A percentile compares a stretch with the other conserved stretches of the same genome.
Evolutionary conservation across 2,329 filamentous ascomycete genomes (phyloP).

Genomic region (Penicillium sclerotigenum): DNA sequence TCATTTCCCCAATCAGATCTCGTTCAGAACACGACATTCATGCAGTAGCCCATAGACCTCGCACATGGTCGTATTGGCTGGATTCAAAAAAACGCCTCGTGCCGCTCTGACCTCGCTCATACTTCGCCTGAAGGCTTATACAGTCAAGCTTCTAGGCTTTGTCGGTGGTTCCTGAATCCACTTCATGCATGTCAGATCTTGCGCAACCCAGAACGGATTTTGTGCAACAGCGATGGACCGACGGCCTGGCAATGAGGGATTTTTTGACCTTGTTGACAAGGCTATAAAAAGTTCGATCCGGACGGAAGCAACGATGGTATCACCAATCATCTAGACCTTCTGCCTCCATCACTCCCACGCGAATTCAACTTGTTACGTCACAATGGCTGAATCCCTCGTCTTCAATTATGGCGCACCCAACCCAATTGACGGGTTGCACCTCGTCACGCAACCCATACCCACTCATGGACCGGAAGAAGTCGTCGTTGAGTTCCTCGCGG

Average conservation of each 20-base stretch:
- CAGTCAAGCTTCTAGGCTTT: not conserved
- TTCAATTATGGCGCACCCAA: not conserved
- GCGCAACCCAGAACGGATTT: not conserved
- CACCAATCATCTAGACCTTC: not conserved
- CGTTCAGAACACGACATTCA: not conserved
- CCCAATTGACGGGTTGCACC: not conserved
- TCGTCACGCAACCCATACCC: not conserved
- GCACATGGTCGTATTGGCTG: not conserved
- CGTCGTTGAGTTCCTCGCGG: not conserved
- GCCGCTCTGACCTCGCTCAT: not conserved
- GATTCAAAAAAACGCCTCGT: not conserved
- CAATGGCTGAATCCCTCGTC: not conserved
- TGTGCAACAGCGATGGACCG: not conserved
- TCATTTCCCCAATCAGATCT: not conserved
- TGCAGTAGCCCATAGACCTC: not conserved
- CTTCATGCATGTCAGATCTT: not conserved
- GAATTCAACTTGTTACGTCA: not conserved
- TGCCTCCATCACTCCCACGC: not conserved
- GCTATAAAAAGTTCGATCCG: not conserved
- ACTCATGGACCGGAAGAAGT: not conserved
- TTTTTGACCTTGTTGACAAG: not conserved
- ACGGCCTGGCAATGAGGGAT: not conserved
- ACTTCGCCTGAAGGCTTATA: not conserved
- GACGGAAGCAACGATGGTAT: not conserved
- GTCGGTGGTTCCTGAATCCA: not conserved